Base-by-base conservation (phyloP, 352 stramenopile species). In the Pythium diclinum region DNA sequence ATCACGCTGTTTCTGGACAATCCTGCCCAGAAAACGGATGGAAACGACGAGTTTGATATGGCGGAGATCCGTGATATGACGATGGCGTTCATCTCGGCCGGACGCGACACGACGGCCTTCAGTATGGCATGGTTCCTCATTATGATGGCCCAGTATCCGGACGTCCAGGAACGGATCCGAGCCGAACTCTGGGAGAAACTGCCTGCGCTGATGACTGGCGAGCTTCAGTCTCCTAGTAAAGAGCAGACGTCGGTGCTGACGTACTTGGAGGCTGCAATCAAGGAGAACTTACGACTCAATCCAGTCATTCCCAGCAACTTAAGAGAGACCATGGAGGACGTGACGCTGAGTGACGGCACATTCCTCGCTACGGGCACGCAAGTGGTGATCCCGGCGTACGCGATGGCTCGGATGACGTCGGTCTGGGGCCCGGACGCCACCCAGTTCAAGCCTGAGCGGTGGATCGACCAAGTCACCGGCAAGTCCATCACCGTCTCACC, bases 91-190 rank as follows among this genome's bases (percentile, higher is more conserved):
- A 72, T 93, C 34, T 70, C 79, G 19, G 85, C 84, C 58, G 87
- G 87, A 16, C 65, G 81, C 8, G 86, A 92, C 60, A 94, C 87
- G 2, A 95, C 86, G 2, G 77, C 84, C 9, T 79, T 73, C 28
- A 79, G 74, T 0, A 75, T 96, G 53, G 75, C 73, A n/a, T 94
- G 81, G 81, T 77, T 91, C 17, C 67, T 94, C 9, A 63, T 91
- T 30, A 87, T 92, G 74, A 57, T 95, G 47, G 80, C 79, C 32
- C 79, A 74, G 10, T 75, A 86, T 40, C 84, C 80, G 1, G 23
- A 72, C n/a, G 79, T 86, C 34, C 53, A 77, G 53, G n/a, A 56
- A 30, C 77, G 74, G 19, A 78, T 90, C 19, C 70, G 74, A 23
- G 65, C 74, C 6, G 83, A 91, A 56, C 56, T 89, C 3, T 42